These are phyloP conservation scores for Euryodendron excelsum DNA, from an alignment of 148 eudicot genomes.

Conservation along the genomic window DNA sequence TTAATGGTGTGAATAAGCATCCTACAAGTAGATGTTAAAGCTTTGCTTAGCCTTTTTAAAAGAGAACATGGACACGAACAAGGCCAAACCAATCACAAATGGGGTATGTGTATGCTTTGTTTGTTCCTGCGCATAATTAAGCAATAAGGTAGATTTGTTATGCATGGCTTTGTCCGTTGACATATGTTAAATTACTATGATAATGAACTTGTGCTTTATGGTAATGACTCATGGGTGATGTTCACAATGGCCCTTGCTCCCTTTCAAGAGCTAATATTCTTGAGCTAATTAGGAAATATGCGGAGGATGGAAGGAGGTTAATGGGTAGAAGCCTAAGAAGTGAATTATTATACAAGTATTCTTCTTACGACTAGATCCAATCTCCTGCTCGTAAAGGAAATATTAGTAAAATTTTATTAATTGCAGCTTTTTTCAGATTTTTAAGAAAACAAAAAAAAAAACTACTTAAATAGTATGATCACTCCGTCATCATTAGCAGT, in stretches of 20 bases:
- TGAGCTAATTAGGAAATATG: not conserved
- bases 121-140: conserved; percentile 33
- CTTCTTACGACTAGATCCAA: too few relatives aligned
- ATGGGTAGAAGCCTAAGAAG: too few relatives aligned
- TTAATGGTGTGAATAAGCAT: conserved; percentile 23
- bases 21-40: not conserved
- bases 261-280: conserved; percentile 16
- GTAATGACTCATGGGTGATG: not conserved
- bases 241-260: too few relatives aligned
- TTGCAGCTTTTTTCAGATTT: too few relatives aligned
- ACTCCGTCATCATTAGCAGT: too few relatives aligned
- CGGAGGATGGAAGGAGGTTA: not conserved
- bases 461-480: too few relatives aligned
- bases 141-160: conserved; percentile 23
- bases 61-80: conserved; percentile 20
- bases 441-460: too few relatives aligned
- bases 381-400: too few relatives aligned
- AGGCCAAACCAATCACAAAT: conserved; percentile 51
- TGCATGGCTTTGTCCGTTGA: conserved; percentile 26
- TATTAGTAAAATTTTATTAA: too few relatives aligned
- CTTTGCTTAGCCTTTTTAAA: not conserved
- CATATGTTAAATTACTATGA: conserved; percentile 23
- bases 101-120: conserved; percentile 39
- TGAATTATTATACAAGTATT: too few relatives aligned
- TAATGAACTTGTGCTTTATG: conserved; percentile 15